phyloP scores from a whole-genome alignment of 352 stramenopile genomes.

The Phytophthora nicotianae region DNA sequence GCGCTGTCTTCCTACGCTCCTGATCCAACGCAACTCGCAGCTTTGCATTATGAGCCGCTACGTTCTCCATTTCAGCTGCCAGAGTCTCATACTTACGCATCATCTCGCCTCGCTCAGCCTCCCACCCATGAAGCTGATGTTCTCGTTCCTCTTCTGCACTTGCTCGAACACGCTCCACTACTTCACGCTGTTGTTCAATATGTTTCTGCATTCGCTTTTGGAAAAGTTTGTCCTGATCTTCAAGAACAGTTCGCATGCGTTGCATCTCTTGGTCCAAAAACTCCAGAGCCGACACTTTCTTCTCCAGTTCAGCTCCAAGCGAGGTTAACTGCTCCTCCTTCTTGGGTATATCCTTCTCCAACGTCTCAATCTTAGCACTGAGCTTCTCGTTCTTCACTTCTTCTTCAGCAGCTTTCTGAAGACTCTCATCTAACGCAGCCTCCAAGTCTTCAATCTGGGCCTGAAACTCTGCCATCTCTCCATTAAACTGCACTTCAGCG shows the following conservation, averaged over 20 bases:
- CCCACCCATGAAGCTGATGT: conserved; percentile 39
- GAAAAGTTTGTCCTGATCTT: conserved; percentile 64
- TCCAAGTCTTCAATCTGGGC: conserved; percentile 68
- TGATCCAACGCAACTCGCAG: conserved; percentile 49
- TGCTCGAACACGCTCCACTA: conserved; percentile 37
- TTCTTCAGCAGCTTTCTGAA: conserved; percentile 45
- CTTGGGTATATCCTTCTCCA: conserved; percentile 21
- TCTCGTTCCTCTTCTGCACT: conserved; percentile 46
- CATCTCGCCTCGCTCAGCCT: conserved; percentile 42
- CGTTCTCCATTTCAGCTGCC: conserved; percentile 45
- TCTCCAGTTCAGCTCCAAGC: conserved; percentile 36
- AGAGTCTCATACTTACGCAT: conserved; percentile 48
- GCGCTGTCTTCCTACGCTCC: conserved; percentile 46
- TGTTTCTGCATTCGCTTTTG: conserved; percentile 55
- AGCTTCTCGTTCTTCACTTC: conserved; percentile 43
- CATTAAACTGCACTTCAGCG: conserved; percentile 47
- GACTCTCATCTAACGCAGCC: conserved; percentile 57
- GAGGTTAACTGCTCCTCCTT: conserved; percentile 25
- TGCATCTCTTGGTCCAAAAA: conserved; percentile 79
- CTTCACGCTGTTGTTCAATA: conserved; percentile 52
- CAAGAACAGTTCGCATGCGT: conserved; percentile 51
- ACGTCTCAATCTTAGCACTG: conserved; percentile 19
- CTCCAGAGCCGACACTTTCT: conserved; percentile 62
- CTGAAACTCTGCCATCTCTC: conserved; percentile 57
- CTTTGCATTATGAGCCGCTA: conserved; percentile 57